Evolutionary conservation across 225 moss, liverwort and hornwort species (phyloP), one percentile per base, ranked within the genome.

Genomic region (Lunularia cruciata): DNA sequence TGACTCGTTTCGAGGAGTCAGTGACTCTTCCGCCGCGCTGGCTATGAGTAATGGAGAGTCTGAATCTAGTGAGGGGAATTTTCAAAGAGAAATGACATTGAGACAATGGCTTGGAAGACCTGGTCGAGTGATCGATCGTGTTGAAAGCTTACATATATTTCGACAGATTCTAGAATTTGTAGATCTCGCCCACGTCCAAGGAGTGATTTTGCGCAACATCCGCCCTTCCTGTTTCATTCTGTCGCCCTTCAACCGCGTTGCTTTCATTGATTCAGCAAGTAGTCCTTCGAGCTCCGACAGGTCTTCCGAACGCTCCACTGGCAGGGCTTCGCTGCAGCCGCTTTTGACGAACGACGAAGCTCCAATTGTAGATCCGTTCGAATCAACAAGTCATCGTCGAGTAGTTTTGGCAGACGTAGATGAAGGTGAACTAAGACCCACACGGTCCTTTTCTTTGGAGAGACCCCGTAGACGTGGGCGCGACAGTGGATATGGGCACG

Each of bases 151-250:
- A 33, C 96, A 98, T 42, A 84, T 93, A 23, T 98, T 98, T 66
- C 89, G 90, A 76, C 96, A 98, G 79, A 86, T 98, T 79, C 63
- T 93, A 63, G 96, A 98, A 72, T 92, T 98, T 68, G 96, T 98
- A 28, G 87, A 90, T 78, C 79, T 98, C 16, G 96, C 96, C 3
- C 96, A 98, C 47, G 83, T 72, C 0, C 92, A 98, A 66, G 84
- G 96, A 6, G 90, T 98, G 32, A 86, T 90, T 74, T 65, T 98
- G 72, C 92, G 92, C 5, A 98, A 90, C 81, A 92, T 89, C 65
- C 92, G 96, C 11, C 96, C 96, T 40, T 98, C 96, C 14, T 98
- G 92, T 68, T 89, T 98, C 64, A 46, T 98, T 69, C 82, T 96
- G 63, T 92, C 90, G 5, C 87, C 92, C 25, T 71, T 90, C 68